phyloP scores from a whole-genome alignment of 169 alveolate genomes.

The Cryptosporidium tyzzeri region DNA sequence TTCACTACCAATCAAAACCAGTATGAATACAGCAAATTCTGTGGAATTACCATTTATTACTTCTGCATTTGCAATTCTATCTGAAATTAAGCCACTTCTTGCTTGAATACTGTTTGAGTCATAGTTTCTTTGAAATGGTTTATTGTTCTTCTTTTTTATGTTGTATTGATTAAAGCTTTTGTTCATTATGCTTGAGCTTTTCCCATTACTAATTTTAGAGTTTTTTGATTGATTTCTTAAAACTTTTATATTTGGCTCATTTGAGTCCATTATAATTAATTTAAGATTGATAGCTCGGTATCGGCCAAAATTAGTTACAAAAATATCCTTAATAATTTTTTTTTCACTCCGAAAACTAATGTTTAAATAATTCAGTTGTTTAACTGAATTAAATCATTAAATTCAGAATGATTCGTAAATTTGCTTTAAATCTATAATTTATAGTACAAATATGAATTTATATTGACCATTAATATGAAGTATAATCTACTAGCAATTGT shows the following conservation, averaged over 20 bases:
- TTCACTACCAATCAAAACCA: slow-evolving; percentile 41
- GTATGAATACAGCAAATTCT: slow-evolving; percentile 53
- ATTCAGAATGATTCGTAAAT: background rate
- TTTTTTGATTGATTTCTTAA: background rate
- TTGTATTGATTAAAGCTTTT: background rate
- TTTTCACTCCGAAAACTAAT: background rate
- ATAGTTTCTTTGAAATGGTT: background rate
- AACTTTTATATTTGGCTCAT: background rate
- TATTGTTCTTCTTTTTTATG: background rate
- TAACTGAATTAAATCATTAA: no score
- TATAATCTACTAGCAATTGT: background rate
- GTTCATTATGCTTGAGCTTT: background rate
- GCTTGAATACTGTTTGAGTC: background rate
- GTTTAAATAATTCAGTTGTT: no score
- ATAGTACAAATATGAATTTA: no score
- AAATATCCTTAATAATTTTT: no score
- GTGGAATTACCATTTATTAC: background rate
- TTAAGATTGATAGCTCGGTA: background rate
- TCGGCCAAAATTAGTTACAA: no score
- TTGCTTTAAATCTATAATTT: no score
- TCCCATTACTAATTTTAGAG: background rate
- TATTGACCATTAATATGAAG: background rate
- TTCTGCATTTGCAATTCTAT: background rate
- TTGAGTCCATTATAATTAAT: background rate
- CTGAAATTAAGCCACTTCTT: background rate